Evolutionary conservation across 768 basidiomycete genomes (phyloP), one percentile per base, ranked within the genome.

Genomic region (Kwoniella heveanensis): DNA sequence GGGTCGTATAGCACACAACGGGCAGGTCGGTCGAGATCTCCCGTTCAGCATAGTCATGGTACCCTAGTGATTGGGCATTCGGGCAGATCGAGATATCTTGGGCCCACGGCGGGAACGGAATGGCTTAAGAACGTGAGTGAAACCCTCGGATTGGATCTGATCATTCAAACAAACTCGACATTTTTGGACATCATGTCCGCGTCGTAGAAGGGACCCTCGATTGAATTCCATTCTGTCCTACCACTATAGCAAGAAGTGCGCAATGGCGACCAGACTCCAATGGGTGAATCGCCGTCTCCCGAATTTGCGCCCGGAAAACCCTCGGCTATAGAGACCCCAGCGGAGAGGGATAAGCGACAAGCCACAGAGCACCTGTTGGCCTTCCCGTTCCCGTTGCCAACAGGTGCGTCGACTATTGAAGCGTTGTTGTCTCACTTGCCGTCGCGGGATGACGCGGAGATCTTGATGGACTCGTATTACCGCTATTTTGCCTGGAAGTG

Each of bases 81-180:
- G 8, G 70, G 70, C 2, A 53, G 64, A 52, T 68, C 67, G 17
- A 65, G 60, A 27, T 71, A 68, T 53, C 61, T 71, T 19, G 70
- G 70, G 7, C 70, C 70, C 8, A 54, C 60, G 8, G 70, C 70
- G 10, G 70, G 61, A 10, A 68, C 54, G 10, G 70, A 68, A 61
- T 71, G 70, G 70, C 29, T 71, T 15, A 65, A 62, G 46, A 60
- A 71, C 53, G 70, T 71, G 49, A 65, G 69, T 65, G 17, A 44
- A 44, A 44, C 4, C 39, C 32, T 36, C n/a, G n/a, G n/a, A n/a
- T n/a, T n/a, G n/a, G n/a, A n/a, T n/a, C n/a, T n/a, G n/a, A n/a
- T n/a, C n/a, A n/a, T n/a, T n/a, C n/a, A n/a, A n/a, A n/a, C n/a
- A n/a, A n/a, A n/a, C n/a, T n/a, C n/a, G n/a, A n/a, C n/a, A n/a